These are phyloP conservation scores for Pseudonitzschia pungens DNA, from an alignment of 108 stramenopile genomes.

Conservation along the genomic window DNA sequence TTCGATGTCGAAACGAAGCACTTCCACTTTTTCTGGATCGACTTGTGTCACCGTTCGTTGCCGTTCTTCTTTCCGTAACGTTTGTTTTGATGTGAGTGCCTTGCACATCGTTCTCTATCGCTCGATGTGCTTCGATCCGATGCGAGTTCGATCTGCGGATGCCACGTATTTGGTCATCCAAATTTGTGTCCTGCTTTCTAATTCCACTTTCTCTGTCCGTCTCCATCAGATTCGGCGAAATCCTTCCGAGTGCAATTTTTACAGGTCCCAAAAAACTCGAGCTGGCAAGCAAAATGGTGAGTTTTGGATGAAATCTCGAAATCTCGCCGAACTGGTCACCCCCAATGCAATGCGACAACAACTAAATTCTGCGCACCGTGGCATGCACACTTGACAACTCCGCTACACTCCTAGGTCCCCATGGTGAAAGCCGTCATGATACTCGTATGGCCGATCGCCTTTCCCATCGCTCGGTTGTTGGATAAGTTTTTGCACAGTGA, in stretches of 20 bases:
- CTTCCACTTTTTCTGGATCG: slow-evolving; percentile 94
- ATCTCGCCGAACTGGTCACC: no score
- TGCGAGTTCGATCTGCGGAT: no score
- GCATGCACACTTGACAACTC: no score
- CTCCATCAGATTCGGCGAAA: slow-evolving; percentile 55
- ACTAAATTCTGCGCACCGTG: no score
- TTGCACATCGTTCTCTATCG: neutral
- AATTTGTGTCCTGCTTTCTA: neutral
- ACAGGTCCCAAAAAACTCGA: slow-evolving; percentile 89
- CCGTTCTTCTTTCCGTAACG: slow-evolving; percentile 89
- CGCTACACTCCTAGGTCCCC: slow-evolving; percentile 34
- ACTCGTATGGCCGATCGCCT: slow-evolving; percentile 79
- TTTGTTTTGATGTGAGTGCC: slow-evolving; percentile 69
- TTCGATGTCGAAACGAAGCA: slow-evolving; percentile 87
- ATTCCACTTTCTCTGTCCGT: neutral
- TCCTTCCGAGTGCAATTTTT: slow-evolving; percentile 87
- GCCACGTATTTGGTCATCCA: no score
- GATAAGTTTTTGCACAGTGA: slow-evolving; percentile 75
- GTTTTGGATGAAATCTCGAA: neutral
- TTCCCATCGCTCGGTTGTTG: slow-evolving; percentile 83
- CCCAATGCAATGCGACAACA: no score
- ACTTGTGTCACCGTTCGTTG: slow-evolving; percentile 75
- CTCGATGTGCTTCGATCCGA: neutral
- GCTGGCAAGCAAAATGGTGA: slow-evolving; percentile 65
- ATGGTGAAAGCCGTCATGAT: slow-evolving; percentile 78